A percentile compares a stretch with the other conserved stretches of the same genome.
Evolutionary conservation across 371 early-diverging fungal genomes (phyloP).

Genomic region (Apophysomyces elegans): DNA sequence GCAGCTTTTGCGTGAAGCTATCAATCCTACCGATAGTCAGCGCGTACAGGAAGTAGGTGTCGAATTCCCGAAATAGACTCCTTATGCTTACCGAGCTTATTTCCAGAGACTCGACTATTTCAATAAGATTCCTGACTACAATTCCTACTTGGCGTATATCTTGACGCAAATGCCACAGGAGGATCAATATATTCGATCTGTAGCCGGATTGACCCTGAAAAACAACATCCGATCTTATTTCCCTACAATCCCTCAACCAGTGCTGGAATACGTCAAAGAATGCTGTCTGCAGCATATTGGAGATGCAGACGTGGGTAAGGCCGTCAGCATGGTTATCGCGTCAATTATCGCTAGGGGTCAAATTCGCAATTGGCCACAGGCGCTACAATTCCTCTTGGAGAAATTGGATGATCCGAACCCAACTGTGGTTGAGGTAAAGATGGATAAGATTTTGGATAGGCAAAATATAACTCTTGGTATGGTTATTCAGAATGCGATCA

Average conservation of each 20-base stretch:
- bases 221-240: constrained; percentile 69
- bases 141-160: constrained; percentile 80
- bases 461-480: neutral
- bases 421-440: constrained; percentile 65
- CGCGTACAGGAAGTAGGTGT: constrained; percentile 11
- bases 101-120: constrained; percentile 73
- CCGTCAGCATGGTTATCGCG: constrained; percentile 78
- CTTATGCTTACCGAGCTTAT: neutral
- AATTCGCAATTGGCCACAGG: constrained; percentile 70
- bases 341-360: constrained; percentile 67
- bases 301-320: constrained; percentile 57
- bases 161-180: constrained; percentile 58
- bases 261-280: constrained; percentile 71
- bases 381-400: constrained; percentile 59
- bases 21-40: constrained; percentile 19
- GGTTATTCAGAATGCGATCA: constrained; percentile 65
- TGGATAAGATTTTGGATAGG: neutral
- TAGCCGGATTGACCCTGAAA: constrained; percentile 85
- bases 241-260: constrained; percentile 49
- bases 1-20: constrained; percentile 19
- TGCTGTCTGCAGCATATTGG: constrained; percentile 62
- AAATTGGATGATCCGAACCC: constrained; percentile 62
- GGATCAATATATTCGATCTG: constrained; percentile 51
- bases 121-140: constrained; percentile 77
- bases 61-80: constrained; percentile 28